Base-by-base conservation (phyloP, 345 rosid genomes). In the Geranium rotundifolium region DNA sequence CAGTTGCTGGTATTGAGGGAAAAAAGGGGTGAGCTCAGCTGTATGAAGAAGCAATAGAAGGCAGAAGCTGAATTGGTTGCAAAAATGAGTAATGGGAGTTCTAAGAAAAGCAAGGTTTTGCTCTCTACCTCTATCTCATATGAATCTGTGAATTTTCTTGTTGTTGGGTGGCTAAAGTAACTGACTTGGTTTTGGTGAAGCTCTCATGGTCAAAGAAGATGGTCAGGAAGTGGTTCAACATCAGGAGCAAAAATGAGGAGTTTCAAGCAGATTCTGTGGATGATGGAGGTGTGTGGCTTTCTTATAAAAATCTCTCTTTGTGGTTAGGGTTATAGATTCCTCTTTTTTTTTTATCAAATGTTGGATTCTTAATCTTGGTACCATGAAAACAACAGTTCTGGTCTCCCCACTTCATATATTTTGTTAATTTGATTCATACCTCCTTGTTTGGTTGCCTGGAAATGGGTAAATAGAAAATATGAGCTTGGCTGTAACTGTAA, bases 181-280 rank as follows among this genome's bases (percentile, higher is more conserved):
- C 41, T 50, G 29, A 17, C 0, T 6, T 63, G 59, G 56, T 46
- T 31, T 57, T 75, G 73, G 61, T 82, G 78, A 83, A 93, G 99
- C 76, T 93, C 73, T 85, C 99, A 19, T 93, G 99, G 97, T 83
- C 99, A 61, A 90, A 86, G 73, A 90, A 81, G 77, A 82, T 89
- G 87, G 88, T 84, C 72, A 86, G 95, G 71, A 93, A 90, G 79
- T 78, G 82, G 90, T 90, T 90, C 75, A 93, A 90, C 76, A 78
- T 93, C 86, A 88, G 80, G 84, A 80, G 90, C 87, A 93, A 93
- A 81, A 74, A 65, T 37, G 95, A 88, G 72, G 88, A 86, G 57
- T 87, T 85, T 72, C 91, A 87, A 70, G 90, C 99, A n/a, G 95
- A 92, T 73, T 85, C 68, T 64, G 76, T 77, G 73, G 74, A 70